Percentiles rank a stretch among this genome's conserved stretches.
Conservation (phyloP, 2,329 filamentous ascomycete genomes). For the Botrytis elliptica region DNA sequence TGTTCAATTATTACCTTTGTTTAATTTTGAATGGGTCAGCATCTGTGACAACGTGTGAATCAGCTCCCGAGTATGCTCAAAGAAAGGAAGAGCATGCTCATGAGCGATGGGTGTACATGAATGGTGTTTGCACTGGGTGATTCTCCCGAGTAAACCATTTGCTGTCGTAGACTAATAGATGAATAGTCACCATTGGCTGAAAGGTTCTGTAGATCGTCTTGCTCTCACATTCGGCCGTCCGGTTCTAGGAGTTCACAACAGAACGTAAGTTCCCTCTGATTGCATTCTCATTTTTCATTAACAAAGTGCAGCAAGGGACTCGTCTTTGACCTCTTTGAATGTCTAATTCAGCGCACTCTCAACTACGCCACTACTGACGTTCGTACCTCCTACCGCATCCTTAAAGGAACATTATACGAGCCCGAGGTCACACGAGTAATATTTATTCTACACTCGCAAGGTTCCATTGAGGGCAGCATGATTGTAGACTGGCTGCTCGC, state of each 20-base stretch:
- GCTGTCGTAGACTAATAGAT: constrained; percentile 12
- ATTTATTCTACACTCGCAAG: constrained; percentile 75
- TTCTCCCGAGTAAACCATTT: constrained; percentile 32
- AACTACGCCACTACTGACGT: constrained; percentile 69
- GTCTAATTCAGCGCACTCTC: constrained; percentile 73
- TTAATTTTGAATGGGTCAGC: constrained; percentile 52
- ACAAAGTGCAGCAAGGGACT: constrained; percentile 51
- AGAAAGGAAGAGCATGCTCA: constrained; percentile 48
- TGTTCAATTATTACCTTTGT: constrained; percentile 52
- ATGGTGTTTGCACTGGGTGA: constrained; percentile 66
- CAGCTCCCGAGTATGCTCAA: constrained; percentile 53
- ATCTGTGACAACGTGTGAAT: constrained; percentile 46
- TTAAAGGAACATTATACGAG: constrained; percentile 64
- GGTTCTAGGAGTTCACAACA: constrained; percentile 72
- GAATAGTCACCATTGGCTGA: constrained; percentile 61
- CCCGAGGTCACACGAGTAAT: constrained; percentile 65
- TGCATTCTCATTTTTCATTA: background rate
- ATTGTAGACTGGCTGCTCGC: constrained; percentile 75
- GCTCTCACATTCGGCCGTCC: constrained; percentile 70
- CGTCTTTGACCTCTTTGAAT: constrained; percentile 74
- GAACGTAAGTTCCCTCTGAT: constrained; percentile 48
- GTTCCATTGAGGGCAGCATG: constrained; percentile 70
- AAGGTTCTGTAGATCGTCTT: constrained; percentile 68
- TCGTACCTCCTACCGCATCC: constrained; percentile 57
- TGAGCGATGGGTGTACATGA: constrained; percentile 79